Percentiles rank a stretch among this genome's conserved stretches.
Conservation (phyloP, 176 grass and related monocot species). For the Chrysopogon serrulatus region DNA sequence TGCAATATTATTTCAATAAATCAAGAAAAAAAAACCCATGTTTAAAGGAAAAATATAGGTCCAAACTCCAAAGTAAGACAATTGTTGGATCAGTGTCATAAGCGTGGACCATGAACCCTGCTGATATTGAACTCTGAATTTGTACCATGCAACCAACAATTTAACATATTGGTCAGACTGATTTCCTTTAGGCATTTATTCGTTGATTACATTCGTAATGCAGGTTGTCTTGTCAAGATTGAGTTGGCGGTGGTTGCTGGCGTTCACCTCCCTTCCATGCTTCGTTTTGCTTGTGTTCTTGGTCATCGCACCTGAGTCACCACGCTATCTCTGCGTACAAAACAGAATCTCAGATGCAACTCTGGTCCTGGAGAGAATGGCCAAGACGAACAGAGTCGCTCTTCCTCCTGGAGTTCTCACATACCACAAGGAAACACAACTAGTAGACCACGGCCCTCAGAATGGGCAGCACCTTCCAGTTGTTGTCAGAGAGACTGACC, state of each 20-base stretch:
- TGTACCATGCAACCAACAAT: neutral
- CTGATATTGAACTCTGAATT: neutral
- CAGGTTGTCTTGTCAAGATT: constrained; percentile 47
- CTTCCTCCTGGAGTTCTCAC: constrained; percentile 73
- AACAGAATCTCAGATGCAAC: constrained; percentile 52
- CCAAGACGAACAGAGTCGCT: constrained; percentile 34
- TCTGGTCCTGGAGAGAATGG: constrained; percentile 64
- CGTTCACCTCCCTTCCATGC: constrained; percentile 58
- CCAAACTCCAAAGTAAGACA: no score
- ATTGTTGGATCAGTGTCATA: no score
- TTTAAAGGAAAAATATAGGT: no score
- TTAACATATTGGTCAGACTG: neutral
- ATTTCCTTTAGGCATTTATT: neutral
- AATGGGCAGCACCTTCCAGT: constrained; percentile 29
- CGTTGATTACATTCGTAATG: neutral
- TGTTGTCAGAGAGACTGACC: constrained; percentile 14
- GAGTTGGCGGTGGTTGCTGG: constrained; percentile 80
- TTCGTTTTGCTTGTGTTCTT: constrained; percentile 72
- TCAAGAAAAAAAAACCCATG: no score
- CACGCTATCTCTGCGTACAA: constrained; percentile 67
- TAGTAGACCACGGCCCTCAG: constrained; percentile 24
- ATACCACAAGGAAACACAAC: constrained; percentile 17
- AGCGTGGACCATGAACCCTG: no score
- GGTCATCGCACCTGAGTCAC: constrained; percentile 56
- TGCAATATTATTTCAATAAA: no score